Percentiles rank a stretch among this genome's conserved stretches.
Conservation (phyloP, 2,329 filamentous ascomycete species). For the Neonectria neomacrospora region DNA sequence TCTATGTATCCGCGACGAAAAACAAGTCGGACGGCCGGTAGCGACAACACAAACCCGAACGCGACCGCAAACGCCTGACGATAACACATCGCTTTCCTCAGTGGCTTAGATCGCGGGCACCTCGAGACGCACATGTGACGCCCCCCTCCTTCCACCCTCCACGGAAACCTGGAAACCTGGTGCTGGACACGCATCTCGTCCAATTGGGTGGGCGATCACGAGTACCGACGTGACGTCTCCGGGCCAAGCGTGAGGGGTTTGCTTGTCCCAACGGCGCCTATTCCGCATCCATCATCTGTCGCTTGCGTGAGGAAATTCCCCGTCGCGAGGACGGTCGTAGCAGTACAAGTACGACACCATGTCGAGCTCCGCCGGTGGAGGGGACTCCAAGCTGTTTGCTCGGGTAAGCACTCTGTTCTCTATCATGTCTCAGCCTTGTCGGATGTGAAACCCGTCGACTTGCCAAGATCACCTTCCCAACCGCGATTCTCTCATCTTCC, state of each 20-base stretch:
- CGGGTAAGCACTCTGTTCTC: constrained; percentile 71
- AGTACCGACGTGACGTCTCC: constrained; percentile 30
- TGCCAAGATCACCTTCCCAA: constrained; percentile 15
- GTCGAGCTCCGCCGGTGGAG: constrained; percentile 71
- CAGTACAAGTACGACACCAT: constrained; percentile 56
- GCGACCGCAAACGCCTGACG: constrained; percentile 27
- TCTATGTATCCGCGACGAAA: constrained; percentile 14
- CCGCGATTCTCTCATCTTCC: constrained; percentile 16
- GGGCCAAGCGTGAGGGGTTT: constrained; percentile 41
- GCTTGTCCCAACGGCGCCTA: constrained; percentile 34
- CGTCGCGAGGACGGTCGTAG: constrained; percentile 31
- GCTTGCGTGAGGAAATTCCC: constrained; percentile 29
- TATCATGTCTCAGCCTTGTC: constrained; percentile 33
- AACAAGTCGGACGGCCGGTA: constrained; percentile 2
- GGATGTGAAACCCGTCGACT: constrained; percentile 27
- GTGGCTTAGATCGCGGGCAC: constrained; percentile 35
- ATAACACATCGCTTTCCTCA: constrained; percentile 22
- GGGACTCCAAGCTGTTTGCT: constrained; percentile 99
- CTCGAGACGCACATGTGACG: constrained; percentile 44
- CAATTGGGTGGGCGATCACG: constrained; percentile 41
- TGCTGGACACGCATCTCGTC: constrained; percentile 35
- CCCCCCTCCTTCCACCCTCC: constrained; percentile 43
- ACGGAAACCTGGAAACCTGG: constrained; percentile 35
- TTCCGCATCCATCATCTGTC: constrained; percentile 36
- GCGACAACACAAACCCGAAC: constrained; percentile 11